phyloP scores from a whole-genome alignment of 1,284 basidiomycete genomes.

The Cryptococcus maquisensis region DNA sequence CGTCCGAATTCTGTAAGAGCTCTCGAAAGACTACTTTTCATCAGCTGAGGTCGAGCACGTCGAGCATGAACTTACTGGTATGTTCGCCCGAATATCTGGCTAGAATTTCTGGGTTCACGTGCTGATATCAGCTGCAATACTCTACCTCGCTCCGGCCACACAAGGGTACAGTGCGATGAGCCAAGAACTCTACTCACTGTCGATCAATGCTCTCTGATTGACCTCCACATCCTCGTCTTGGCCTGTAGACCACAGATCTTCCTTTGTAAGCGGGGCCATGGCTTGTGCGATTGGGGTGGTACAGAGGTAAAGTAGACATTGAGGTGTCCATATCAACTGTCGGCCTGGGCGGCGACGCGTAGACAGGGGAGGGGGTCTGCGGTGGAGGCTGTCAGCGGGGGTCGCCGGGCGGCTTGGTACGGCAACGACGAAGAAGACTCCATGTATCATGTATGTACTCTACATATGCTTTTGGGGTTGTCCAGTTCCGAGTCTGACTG shows the following conservation, averaged over 20 bases:
- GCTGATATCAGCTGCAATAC: neutral
- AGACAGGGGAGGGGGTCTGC: no score
- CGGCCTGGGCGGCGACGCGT: no score
- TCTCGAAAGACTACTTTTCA: constrained; percentile 70
- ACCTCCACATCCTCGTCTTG: constrained; percentile 63
- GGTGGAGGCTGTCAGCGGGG: no score
- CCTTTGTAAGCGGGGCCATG: constrained; percentile 18
- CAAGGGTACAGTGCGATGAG: constrained; percentile 18
- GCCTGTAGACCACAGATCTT: constrained; percentile 41
- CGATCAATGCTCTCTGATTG: constrained; percentile 89
- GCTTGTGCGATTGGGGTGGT: neutral
- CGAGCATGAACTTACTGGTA: constrained; percentile 55
- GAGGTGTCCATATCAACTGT: neutral
- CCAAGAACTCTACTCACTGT: constrained; percentile 54
- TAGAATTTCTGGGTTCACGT: constrained; percentile 57
- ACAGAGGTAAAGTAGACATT: no score
- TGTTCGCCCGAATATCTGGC: constrained; percentile 93
- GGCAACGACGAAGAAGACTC: no score
- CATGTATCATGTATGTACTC: no score
- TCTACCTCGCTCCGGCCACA: no score
- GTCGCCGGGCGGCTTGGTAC: no score
- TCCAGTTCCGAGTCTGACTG: no score
- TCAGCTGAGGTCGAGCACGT: neutral
- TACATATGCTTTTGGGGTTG: no score
- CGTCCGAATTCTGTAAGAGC: constrained; percentile 90